Percentiles rank a stretch among this genome's conserved stretches.
phyloP scores from a whole-genome alignment of 2,329 filamentous ascomycete genomes.

The Ceratocystis diversiconidia region DNA sequence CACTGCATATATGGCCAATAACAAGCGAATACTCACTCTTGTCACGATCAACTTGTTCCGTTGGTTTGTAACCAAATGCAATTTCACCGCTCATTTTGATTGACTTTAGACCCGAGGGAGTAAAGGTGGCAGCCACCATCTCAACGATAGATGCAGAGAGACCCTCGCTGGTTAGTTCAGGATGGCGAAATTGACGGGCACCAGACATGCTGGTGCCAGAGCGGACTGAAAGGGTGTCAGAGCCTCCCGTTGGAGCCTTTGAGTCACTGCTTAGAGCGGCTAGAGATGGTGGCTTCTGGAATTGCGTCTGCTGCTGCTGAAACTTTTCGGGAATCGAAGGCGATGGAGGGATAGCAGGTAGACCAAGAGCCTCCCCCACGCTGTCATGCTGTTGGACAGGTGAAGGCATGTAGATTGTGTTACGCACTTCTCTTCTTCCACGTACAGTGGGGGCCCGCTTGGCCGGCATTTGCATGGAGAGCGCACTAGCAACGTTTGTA shows the following conservation, averaged over 20 bases:
- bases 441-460: conserved; percentile 64
- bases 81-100: conserved; percentile 75
- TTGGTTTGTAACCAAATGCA: conserved; percentile 63
- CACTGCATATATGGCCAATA: background rate
- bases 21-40: conserved; percentile 29
- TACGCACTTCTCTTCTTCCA: conserved; percentile 79
- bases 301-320: conserved; percentile 15
- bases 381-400: conserved; percentile 20
- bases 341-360: conserved; percentile 11
- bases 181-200: conserved; percentile 57
- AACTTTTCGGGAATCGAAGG: conserved; percentile 15
- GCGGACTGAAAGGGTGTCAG: conserved; percentile 82
- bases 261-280: conserved; percentile 49
- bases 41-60: conserved; percentile 31
- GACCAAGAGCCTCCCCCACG: conserved; percentile 13
- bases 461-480: conserved; percentile 51
- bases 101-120: conserved; percentile 55
- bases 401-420: conserved; percentile 68
- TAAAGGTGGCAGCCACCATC: conserved; percentile 74
- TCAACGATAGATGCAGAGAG: conserved; percentile 84
- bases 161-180: conserved; percentile 65
- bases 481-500: conserved; percentile 58
- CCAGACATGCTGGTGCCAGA: conserved; percentile 70
- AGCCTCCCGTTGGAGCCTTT: conserved; percentile 38
- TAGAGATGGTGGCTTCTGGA: conserved; percentile 28